Evolutionary conservation across 257 asterid species (phyloP).

Genomic region (Salvia hispanica): DNA sequence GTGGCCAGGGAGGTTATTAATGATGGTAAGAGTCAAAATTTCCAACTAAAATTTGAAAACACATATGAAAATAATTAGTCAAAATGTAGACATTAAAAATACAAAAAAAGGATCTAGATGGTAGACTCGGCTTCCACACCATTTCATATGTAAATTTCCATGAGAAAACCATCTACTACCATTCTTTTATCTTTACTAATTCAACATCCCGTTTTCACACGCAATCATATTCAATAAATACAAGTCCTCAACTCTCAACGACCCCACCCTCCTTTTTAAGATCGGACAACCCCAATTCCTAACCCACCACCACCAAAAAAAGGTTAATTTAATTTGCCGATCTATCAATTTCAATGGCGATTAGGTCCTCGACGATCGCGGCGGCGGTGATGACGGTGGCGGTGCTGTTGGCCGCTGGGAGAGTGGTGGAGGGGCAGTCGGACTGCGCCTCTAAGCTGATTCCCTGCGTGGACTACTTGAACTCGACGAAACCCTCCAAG

Average conservation of each 20-base stretch:
- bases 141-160: no score
- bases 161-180: no score
- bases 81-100: no score
- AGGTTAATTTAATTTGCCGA: background rate
- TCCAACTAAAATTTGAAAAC: no score
- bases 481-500: conserved; percentile 44
- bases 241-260: background rate
- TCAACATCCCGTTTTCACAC: background rate
- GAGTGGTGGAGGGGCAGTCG: conserved; percentile 38
- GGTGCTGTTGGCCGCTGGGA: conserved; percentile 20
- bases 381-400: conserved; percentile 39
- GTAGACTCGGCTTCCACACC: no score
- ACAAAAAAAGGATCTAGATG: no score
- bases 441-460: conserved; percentile 42
- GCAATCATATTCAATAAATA: background rate
- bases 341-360: conserved; percentile 23
- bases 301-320: background rate
- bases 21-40: no score
- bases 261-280: background rate
- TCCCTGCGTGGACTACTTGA: conserved; percentile 36
- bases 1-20: no score
- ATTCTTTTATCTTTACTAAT: background rate
- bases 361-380: conserved; percentile 20
- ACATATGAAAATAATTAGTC: no score
- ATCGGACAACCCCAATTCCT: background rate